Conservation (phyloP, 31 red algal species). For the Asparagopsis taxiformis region DNA sequence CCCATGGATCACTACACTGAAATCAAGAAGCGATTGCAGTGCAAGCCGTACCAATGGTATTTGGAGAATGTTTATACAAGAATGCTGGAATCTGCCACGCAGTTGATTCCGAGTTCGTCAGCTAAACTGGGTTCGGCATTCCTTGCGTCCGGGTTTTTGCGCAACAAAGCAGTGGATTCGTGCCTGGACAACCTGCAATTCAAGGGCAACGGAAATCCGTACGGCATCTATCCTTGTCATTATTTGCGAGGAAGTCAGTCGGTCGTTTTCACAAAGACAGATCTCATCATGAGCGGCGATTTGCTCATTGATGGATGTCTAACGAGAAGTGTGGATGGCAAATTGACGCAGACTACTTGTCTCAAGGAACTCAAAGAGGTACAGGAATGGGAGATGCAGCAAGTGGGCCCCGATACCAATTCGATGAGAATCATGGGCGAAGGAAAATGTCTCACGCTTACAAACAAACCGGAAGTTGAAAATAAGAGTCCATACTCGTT, state of each 20-base stretch:
- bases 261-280: slow-evolving; percentile 7
- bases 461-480: neutral
- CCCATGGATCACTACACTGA: slow-evolving; percentile 34
- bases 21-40: slow-evolving; percentile 35
- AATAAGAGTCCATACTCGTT: slow-evolving; percentile 32
- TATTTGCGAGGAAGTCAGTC: slow-evolving; percentile 52
- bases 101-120: neutral
- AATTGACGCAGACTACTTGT: slow-evolving; percentile 5
- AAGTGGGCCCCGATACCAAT: neutral
- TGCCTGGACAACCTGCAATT: slow-evolving; percentile 51
- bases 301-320: slow-evolving; percentile 35
- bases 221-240: slow-evolving; percentile 48
- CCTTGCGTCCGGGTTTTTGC: slow-evolving; percentile 29
- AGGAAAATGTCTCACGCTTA: slow-evolving; percentile 32
- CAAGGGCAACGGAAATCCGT: slow-evolving; percentile 14
- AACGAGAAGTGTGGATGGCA: slow-evolving; percentile 18
- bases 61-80: slow-evolving; percentile 43
- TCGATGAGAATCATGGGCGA: neutral
- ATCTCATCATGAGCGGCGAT: slow-evolving; percentile 29
- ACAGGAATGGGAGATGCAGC: slow-evolving; percentile 11
- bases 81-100: slow-evolving; percentile 9
- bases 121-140: slow-evolving; percentile 4
- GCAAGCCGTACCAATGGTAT: slow-evolving; percentile 48
- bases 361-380: neutral
- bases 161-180: slow-evolving; percentile 9